Conservation (phyloP, 176 grass and related monocot genomes). For the Echinochloa phyllopogon region DNA sequence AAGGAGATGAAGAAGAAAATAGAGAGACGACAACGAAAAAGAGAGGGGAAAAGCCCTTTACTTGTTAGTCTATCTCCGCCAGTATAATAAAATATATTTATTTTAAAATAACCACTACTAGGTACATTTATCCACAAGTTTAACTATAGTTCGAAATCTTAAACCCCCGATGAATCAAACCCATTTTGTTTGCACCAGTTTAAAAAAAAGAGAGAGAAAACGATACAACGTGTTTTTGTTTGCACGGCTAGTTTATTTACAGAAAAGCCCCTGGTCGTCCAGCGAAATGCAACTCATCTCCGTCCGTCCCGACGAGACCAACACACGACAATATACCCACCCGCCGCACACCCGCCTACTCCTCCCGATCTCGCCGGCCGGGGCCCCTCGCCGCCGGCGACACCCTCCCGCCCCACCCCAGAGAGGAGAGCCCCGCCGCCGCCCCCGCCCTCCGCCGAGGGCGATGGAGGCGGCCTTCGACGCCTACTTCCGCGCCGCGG, state of each 20-base stretch:
- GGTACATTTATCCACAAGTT: too few species aligned
- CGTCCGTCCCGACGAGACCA: not conserved
- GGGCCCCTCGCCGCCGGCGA: conserved; percentile 31
- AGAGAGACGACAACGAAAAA: too few species aligned
- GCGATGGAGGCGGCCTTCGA: conserved; percentile 76
- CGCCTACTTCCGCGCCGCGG: conserved; percentile 87
- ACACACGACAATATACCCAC: not conserved
- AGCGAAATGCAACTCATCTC: not conserved
- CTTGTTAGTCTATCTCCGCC: too few species aligned
- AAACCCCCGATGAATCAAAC: too few species aligned
- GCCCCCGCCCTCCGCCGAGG: not conserved
- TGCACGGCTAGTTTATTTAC: not conserved
- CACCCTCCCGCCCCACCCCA: not conserved
- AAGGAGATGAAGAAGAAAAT: too few species aligned
- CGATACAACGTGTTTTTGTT: too few species aligned
- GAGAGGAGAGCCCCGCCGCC: not conserved
- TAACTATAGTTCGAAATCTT: too few species aligned
- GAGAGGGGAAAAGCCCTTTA: too few species aligned
- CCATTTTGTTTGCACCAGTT: too few species aligned
- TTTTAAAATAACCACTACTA: too few species aligned
- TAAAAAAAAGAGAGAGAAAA: too few species aligned
- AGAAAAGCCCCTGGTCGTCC: not conserved
- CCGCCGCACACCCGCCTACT: not conserved
- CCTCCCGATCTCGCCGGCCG: conserved; percentile 47
- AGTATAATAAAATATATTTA: too few species aligned